Evolutionary conservation across 257 asterid species (phyloP).

Genomic region (Solanum microdontum): DNA sequence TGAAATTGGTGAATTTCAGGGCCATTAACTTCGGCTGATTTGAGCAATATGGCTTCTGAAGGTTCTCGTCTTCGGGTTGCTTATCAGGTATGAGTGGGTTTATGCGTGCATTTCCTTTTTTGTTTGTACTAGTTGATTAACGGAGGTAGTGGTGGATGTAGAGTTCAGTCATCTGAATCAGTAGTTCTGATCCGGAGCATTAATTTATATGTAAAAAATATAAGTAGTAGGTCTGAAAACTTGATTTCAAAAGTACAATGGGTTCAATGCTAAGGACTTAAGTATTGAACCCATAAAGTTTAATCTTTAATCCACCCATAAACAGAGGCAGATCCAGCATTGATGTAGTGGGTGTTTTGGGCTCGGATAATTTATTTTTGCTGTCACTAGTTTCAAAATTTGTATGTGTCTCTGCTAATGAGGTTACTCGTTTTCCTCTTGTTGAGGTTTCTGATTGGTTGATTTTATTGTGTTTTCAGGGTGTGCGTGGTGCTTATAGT

Average conservation of each 20-base stretch:
- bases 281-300: not conserved
- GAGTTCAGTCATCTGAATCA: not conserved
- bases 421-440: not conserved
- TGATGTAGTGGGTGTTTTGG: not conserved
- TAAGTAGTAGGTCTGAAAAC: not conserved
- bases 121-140: not conserved
- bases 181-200: not conserved
- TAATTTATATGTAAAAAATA: not conserved
- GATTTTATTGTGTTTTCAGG: conserved; percentile 26
- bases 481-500: conserved; percentile 89
- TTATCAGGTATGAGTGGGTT: conserved; percentile 54
- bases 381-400: not conserved
- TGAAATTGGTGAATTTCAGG: conserved; percentile 27
- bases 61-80: conserved; percentile 96
- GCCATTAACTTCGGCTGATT: conserved; percentile 76
- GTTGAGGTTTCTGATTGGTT: not conserved
- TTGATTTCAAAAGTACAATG: not conserved
- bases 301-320: not conserved
- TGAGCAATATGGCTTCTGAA: conserved; percentile 54
- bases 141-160: not conserved
- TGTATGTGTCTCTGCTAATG: not conserved
- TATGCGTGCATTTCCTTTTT: not conserved
- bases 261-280: not conserved
- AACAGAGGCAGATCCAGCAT: not conserved
- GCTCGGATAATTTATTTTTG: not conserved